A percentile compares a stretch with the other conserved stretches of the same genome.
Conservation (phyloP, 306 rosid genomes). For the Amphicarpaea edgeworthii region DNA sequence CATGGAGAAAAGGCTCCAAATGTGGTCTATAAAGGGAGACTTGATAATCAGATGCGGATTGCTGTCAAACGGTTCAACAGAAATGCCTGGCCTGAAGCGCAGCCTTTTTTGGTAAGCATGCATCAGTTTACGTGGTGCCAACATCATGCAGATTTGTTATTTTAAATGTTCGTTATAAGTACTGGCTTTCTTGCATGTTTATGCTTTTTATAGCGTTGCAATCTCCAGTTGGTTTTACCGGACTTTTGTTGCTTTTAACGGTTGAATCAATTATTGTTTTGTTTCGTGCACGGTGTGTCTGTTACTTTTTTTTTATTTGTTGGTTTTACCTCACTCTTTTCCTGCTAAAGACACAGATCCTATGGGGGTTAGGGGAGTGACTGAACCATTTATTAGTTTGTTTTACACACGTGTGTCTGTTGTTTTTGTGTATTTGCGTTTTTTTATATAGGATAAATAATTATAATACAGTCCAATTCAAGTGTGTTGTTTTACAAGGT, state of each 20-base stretch:
- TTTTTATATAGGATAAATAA: not conserved
- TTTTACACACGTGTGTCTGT: not conserved
- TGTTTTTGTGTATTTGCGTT: not conserved
- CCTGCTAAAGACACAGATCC: not conserved
- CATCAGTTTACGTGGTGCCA: constrained; percentile 25
- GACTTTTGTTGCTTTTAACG: constrained; percentile 15
- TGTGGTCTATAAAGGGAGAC: constrained; percentile 92
- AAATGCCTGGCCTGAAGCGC: constrained; percentile 95
- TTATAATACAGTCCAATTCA: not conserved
- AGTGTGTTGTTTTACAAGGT: not conserved
- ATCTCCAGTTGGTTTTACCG: constrained; percentile 3
- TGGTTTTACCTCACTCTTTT: not conserved
- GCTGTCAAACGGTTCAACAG: constrained; percentile 95
- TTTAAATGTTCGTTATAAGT: constrained; percentile 12
- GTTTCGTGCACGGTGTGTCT: not conserved
- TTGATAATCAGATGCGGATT: constrained; percentile 82
- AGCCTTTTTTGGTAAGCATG: constrained; percentile 80
- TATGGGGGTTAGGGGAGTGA: not conserved
- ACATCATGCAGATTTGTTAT: constrained; percentile 8
- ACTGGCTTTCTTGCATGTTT: not conserved
- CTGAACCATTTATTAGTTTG: not conserved
- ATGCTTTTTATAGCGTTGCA: constrained; percentile 17
- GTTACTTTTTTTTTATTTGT: not conserved
- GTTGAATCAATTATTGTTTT: constrained; percentile 5
- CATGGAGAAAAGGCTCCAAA: constrained; percentile 99